Conservation (phyloP, 768 basidiomycete species). For the Termitomyces sp. region DNA sequence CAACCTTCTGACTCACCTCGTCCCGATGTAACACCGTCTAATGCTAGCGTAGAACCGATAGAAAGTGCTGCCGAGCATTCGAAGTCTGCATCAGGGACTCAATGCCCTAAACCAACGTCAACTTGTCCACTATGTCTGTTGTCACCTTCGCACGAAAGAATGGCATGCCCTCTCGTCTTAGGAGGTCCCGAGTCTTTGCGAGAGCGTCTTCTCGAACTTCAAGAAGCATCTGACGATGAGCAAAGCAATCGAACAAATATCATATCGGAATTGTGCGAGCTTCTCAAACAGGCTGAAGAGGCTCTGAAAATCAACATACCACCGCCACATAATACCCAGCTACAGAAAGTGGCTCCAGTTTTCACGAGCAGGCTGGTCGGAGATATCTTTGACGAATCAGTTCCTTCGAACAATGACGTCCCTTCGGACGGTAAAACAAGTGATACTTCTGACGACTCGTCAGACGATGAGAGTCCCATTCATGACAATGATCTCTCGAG, state of each 20-base stretch:
- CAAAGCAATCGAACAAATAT: constrained; percentile 19
- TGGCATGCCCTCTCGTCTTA: constrained; percentile 41
- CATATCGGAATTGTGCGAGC: constrained; percentile 36
- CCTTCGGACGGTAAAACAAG: neutral
- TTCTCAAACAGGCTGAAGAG: constrained; percentile 12
- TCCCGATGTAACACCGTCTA: neutral
- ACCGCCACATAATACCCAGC: neutral
- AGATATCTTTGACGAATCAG: neutral
- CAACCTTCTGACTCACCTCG: neutral
- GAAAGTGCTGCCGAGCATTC: neutral
- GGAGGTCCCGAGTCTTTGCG: constrained; percentile 37
- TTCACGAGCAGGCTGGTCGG: neutral
- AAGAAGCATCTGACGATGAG: constrained; percentile 19
- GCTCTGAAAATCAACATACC: neutral
- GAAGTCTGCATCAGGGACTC: neutral
- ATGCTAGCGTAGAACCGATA: neutral
- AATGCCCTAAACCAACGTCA: neutral
- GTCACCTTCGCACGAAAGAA: constrained; percentile 40
- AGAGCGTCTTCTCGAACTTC: constrained; percentile 39
- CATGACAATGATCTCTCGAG: constrained; percentile 16
- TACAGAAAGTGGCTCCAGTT: neutral
- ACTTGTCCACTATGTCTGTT: constrained; percentile 42
- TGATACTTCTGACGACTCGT: constrained; percentile 2
- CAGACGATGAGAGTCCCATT: neutral
- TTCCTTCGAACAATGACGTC: neutral